These are phyloP conservation scores for Epithele typhae DNA, from an alignment of 768 basidiomycete species.

Conservation along the genomic window DNA sequence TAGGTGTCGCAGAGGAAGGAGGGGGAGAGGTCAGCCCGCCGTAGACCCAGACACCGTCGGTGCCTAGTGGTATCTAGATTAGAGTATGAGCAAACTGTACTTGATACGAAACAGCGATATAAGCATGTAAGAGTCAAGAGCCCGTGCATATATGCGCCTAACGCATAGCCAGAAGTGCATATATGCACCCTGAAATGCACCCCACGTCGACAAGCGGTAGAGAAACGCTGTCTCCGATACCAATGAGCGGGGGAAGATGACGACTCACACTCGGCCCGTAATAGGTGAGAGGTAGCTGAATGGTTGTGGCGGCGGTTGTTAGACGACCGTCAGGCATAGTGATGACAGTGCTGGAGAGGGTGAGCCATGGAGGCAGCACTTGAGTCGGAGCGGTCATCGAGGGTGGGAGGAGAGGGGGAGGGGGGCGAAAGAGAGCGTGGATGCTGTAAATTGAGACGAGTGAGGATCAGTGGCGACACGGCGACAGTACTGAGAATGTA, in stretches of 20 bases:
- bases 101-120: not conserved
- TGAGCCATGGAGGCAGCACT: constrained; percentile 69
- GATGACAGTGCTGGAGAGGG: constrained; percentile 47
- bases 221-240: not conserved
- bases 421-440: constrained; percentile 17
- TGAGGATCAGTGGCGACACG: not conserved
- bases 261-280: constrained; percentile 75
- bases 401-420: constrained; percentile 4
- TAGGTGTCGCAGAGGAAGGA: constrained; percentile 22
- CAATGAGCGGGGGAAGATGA: not conserved
- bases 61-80: constrained; percentile 66
- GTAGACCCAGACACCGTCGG: constrained; percentile 58
- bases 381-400: constrained; percentile 62
- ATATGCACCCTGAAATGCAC: too few species aligned
- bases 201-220: too few species aligned
- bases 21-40: constrained; percentile 72
- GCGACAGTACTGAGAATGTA: not conserved
- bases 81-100: not conserved
- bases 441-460: constrained; percentile 4
- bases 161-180: too few species aligned
- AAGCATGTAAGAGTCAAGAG: too few species aligned
- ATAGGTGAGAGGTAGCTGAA: constrained; percentile 73
- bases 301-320: constrained; percentile 51
- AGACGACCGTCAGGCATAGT: constrained; percentile 50
- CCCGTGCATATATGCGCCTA: too few species aligned